Conservation (phyloP, 176 grass and related monocot genomes). For the Poa annua region DNA sequence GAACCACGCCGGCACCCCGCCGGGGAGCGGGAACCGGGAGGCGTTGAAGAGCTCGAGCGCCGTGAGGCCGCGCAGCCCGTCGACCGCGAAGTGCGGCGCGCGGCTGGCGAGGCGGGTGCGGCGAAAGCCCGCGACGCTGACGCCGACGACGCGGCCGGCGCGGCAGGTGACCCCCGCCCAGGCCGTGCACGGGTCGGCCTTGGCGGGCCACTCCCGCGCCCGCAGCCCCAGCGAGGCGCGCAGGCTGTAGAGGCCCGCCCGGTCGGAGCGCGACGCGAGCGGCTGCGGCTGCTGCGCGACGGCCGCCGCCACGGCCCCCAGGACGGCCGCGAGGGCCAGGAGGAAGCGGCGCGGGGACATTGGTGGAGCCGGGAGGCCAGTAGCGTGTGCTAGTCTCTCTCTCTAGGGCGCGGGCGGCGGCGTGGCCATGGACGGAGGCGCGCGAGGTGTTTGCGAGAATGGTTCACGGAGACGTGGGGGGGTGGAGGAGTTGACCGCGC, state of each 20-base stretch:
- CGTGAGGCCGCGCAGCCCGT: constrained; percentile 57
- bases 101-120: constrained; percentile 53
- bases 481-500: constrained; percentile 51
- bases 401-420: not conserved
- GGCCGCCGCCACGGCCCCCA: not conserved
- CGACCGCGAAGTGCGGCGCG: constrained; percentile 47
- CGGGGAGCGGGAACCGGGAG: constrained; percentile 75
- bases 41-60: constrained; percentile 77
- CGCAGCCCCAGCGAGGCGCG: constrained; percentile 72
- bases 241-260: constrained; percentile 62
- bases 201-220: constrained; percentile 66
- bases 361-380: not conserved
- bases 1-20: constrained; percentile 70
- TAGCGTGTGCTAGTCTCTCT: not conserved
- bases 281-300: constrained; percentile 39
- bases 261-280: constrained; percentile 52
- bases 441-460: constrained; percentile 33
- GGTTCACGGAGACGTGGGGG: not conserved
- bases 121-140: constrained; percentile 66
- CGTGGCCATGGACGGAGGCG: constrained; percentile 40
- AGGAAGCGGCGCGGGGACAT: constrained; percentile 10
- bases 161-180: constrained; percentile 73
- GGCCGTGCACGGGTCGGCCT: constrained; percentile 55
- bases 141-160: constrained; percentile 61
- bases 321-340: not conserved